Base-by-base conservation (phyloP, 140 eudicot genomes). In the Flaveria floridana region DNA sequence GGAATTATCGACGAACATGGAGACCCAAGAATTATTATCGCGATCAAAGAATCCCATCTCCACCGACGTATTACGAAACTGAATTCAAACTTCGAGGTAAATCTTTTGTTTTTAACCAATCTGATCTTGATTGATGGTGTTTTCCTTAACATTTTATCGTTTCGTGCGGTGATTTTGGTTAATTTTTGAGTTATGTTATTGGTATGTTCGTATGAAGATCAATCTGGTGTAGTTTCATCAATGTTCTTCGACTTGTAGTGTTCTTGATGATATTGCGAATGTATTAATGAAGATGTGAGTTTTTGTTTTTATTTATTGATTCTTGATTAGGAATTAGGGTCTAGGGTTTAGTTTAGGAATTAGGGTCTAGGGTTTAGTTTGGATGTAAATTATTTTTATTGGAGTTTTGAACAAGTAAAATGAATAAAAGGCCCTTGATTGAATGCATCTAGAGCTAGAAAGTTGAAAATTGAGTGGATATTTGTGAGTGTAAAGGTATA, bases 1-100 rank as follows among this genome's bases (percentile, higher is more conserved):
- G 91, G 91, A 84, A 84, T 72, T 69, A 75, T 68, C 66, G 84
- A 80, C 63, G 84, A 69, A 80, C 77, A 68, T 80, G 84, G 84
- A 37, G 77, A 68, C 84, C 84, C 74, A 86, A 71, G 67, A 86
- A 84, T 82, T 80, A 83, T 7, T 82, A 81, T 67, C 86, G 84
- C 23, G 86, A 86, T 72, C 80, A 80, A 68, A 79, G 86, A 12
- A 77, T 84, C 19, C 84, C 80, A 61, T 52, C 91, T 70, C 85
- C 87, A n/a, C 85, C 85, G 18, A 77, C 80, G 3, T 53, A 65
- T 51, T 71, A 75, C 74, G 75, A 84, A n/a, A 76, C 78, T 0
- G 78, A 76, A 58, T 79, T 30, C 3, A 76, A 76, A 71, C 42
- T 77, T 66, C 72, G 85, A 72, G 85, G 85, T 82, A 77, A 61